These are phyloP conservation scores for Hymenoscyphus salicellus DNA, from an alignment of 2,329 filamentous ascomycete genomes.

Conservation along the genomic window DNA sequence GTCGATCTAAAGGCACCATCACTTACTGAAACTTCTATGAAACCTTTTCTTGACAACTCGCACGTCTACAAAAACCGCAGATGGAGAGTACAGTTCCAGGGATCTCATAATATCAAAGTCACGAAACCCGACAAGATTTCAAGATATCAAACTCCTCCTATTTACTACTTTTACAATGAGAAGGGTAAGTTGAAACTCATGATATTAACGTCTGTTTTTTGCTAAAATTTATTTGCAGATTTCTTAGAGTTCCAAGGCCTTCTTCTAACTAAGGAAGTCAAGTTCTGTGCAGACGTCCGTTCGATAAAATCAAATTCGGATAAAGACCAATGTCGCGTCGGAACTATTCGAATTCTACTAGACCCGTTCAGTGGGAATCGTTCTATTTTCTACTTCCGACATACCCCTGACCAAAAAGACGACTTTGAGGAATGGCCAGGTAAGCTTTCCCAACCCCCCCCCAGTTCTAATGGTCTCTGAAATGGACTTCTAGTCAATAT, in stretches of 20 bases:
- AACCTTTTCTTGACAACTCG: constrained; percentile 25
- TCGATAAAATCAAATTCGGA: constrained; percentile 19
- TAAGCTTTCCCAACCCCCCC: constrained; percentile 4
- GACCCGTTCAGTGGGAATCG: constrained; percentile 16
- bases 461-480: not conserved
- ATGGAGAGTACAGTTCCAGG: constrained; percentile 24
- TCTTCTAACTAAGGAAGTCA: constrained; percentile 20
- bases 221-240: constrained; percentile 11
- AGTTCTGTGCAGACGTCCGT: constrained; percentile 16
- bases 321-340: constrained; percentile 18
- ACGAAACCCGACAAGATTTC: constrained; percentile 14
- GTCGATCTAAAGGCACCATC: constrained; percentile 15
- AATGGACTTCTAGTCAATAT: constrained; percentile 11
- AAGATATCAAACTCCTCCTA: constrained; percentile 14
- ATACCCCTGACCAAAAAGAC: constrained; percentile 20
- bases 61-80: constrained; percentile 19
- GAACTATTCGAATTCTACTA: constrained; percentile 24
- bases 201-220: not conserved
- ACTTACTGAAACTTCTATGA: constrained; percentile 24
- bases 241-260: constrained; percentile 22
- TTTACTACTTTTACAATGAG: constrained; percentile 24
- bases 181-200: constrained; percentile 14
- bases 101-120: constrained; percentile 22
- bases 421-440: constrained; percentile 27
- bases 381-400: constrained; percentile 24